Conservation (phyloP, 768 basidiomycete species). For the Paxillus ammoniavirescens region DNA sequence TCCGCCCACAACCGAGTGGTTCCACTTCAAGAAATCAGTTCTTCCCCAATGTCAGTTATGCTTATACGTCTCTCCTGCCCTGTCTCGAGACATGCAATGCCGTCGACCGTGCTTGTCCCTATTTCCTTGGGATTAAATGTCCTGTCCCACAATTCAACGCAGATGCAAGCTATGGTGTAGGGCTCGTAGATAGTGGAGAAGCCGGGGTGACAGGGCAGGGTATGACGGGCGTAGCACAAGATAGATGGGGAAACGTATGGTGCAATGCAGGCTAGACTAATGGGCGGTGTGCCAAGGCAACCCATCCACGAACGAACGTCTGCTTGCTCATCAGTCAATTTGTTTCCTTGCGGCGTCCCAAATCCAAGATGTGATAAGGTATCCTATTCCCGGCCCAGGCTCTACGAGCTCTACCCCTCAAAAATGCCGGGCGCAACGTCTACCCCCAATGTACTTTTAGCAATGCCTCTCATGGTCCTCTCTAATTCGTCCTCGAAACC, state of each 20-base stretch:
- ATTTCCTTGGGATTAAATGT: slow-evolving; percentile 68
- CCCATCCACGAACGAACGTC: no score
- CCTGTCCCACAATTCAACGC: slow-evolving; percentile 64
- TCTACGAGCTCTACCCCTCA: slow-evolving; percentile 36
- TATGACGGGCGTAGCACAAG: slow-evolving; percentile 52
- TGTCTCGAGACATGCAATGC: slow-evolving; percentile 78
- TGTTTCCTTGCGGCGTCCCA: no score
- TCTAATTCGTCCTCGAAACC: slow-evolving; percentile 86
- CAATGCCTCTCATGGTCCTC: slow-evolving; percentile 67
- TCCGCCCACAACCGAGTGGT: slow-evolving; percentile 43
- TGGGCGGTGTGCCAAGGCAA: no score
- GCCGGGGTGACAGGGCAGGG: slow-evolving; percentile 49
- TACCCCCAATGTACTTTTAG: slow-evolving; percentile 77
- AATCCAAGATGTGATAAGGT: not conserved
- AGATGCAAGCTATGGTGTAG: slow-evolving; percentile 68
- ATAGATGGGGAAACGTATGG: slow-evolving; percentile 76
- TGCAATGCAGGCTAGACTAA: slow-evolving; percentile 45
- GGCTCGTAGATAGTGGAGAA: slow-evolving; percentile 60
- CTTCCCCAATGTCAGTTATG: slow-evolving; percentile 42
- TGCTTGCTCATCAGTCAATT: no score
- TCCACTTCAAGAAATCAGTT: slow-evolving; percentile 42
- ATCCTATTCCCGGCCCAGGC: not conserved
- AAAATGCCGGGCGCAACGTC: slow-evolving; percentile 64
- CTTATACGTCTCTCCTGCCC: slow-evolving; percentile 67
- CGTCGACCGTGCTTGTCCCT: slow-evolving; percentile 75